Evolutionary conservation across 2,329 filamentous ascomycete species (phyloP).

Genomic region (Colletotrichum sp.): DNA sequence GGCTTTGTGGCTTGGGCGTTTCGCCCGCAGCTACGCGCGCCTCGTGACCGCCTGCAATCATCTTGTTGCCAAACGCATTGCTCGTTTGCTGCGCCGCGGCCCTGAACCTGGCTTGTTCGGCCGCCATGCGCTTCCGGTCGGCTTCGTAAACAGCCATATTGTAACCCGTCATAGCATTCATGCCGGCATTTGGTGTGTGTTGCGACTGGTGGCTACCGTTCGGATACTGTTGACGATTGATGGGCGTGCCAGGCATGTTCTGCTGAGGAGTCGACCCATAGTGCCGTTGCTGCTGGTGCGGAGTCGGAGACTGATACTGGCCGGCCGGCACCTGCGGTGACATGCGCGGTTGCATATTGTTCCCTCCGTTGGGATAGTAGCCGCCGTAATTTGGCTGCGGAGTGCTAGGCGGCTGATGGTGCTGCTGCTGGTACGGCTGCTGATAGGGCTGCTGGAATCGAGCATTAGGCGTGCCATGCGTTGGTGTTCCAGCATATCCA

Average conservation of each 20-base stretch:
- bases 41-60: conserved; percentile 49
- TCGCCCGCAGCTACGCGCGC: conserved; percentile 37
- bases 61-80: conserved; percentile 44
- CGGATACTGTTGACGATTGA: conserved; percentile 30
- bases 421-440: conserved; percentile 35
- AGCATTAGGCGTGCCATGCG: conserved; percentile 45
- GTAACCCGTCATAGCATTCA: conserved; percentile 11
- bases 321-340: conserved; percentile 47
- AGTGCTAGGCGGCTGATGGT: conserved; percentile 33
- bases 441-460: conserved; percentile 44
- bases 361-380: conserved; percentile 51
- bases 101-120: conserved; percentile 55
- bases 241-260: conserved; percentile 28
- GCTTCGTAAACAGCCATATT: conserved; percentile 7
- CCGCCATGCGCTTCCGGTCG: conserved; percentile 36
- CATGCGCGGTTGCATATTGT: conserved; percentile 43
- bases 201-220: conserved; percentile 37
- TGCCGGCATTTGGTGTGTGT: conserved; percentile 31
- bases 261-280: conserved; percentile 29
- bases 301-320: conserved; percentile 39
- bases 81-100: conserved; percentile 49
- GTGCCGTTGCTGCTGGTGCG: conserved; percentile 16
- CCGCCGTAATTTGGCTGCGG: conserved; percentile 40
- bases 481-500: conserved; percentile 38
- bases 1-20: conserved; percentile 37